Conservation (phyloP, 768 basidiomycete genomes). For the Tremella yokohamensis region DNA sequence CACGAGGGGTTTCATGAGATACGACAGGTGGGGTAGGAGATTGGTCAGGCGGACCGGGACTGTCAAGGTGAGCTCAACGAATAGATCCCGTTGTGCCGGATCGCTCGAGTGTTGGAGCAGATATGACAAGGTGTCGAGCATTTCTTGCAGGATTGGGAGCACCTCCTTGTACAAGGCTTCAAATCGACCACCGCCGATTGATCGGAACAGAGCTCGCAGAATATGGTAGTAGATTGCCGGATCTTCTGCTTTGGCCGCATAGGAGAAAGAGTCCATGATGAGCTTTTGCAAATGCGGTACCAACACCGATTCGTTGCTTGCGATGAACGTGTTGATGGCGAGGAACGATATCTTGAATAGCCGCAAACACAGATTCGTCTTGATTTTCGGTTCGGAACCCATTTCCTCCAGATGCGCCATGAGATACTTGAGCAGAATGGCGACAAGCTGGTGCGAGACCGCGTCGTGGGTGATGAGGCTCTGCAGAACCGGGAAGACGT, state of each 20-base stretch:
- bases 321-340: constrained; percentile 71
- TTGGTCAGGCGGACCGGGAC: constrained; percentile 93
- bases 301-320: constrained; percentile 82
- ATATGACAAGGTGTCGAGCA: constrained; percentile 89
- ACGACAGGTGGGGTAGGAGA: constrained; percentile 86
- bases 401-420: constrained; percentile 74
- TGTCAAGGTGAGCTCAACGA: constrained; percentile 94
- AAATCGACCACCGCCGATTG: constrained; percentile 77
- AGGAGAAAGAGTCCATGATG: constrained; percentile 92
- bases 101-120: constrained; percentile 79
- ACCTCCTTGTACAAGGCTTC: constrained; percentile 95
- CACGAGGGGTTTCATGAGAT: constrained; percentile 94
- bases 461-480: constrained; percentile 72
- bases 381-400: constrained; percentile 70
- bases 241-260: constrained; percentile 84
- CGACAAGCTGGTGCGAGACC: constrained; percentile 73
- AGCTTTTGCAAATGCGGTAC: constrained; percentile 86
- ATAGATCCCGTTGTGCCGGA: constrained; percentile 70
- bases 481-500: constrained; percentile 80
- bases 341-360: constrained; percentile 94
- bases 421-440: constrained; percentile 82
- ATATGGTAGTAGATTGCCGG: constrained; percentile 91
- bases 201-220: constrained; percentile 81
- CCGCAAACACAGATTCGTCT: constrained; percentile 77
- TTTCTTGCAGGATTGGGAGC: constrained; percentile 88